phyloP scores from a whole-genome alignment of 1,284 basidiomycete genomes.

The Vanrija humicola region DNA sequence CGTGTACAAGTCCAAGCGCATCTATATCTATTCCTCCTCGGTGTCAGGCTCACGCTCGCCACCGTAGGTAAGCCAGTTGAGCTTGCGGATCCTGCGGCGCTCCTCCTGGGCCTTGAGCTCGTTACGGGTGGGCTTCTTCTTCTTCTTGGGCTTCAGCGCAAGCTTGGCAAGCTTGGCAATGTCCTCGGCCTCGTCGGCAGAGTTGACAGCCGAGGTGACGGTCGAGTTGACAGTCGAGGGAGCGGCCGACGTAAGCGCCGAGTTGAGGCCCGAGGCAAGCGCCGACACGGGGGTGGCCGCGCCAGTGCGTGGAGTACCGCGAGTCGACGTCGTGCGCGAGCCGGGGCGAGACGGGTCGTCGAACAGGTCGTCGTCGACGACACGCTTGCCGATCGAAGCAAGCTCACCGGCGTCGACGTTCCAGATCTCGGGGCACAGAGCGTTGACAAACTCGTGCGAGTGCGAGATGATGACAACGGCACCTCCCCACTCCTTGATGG shows the following conservation, averaged over 20 bases:
- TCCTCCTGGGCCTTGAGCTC: conserved; percentile 84
- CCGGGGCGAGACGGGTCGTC: conserved; percentile 48
- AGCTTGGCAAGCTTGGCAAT: conserved; percentile 40
- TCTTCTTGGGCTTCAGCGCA: conserved; percentile 60
- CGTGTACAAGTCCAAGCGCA: no score
- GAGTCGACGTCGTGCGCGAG: conserved; percentile 39
- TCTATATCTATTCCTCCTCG: conserved; percentile 23
- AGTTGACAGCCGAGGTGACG: conserved; percentile 6
- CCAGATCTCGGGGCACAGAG: conserved; percentile 66
- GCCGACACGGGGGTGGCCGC: conserved; percentile 37
- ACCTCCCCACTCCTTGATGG: conserved; percentile 94
- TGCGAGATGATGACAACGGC: conserved; percentile 97
- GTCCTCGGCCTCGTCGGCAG: conserved; percentile 45
- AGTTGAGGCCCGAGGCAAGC: conserved; percentile 30
- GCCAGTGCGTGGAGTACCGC: conserved; percentile 45
- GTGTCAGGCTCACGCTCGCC: conserved; percentile 52
- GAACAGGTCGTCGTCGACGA: conserved; percentile 73
- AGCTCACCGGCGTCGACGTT: conserved; percentile 59
- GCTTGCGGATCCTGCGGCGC: conserved; percentile 68
- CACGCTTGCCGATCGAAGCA: conserved; percentile 80
- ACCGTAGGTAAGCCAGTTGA: conserved; percentile 78
- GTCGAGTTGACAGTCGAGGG: conserved; percentile 43
- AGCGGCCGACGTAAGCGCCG: conserved; percentile 35
- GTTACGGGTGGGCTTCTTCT: conserved; percentile 85
- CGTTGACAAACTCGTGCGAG: conserved; percentile 82